These are phyloP conservation scores for Massariosphaeria phaeospora DNA, from an alignment of 495 filamentous ascomycete species.

Conservation along the genomic window DNA sequence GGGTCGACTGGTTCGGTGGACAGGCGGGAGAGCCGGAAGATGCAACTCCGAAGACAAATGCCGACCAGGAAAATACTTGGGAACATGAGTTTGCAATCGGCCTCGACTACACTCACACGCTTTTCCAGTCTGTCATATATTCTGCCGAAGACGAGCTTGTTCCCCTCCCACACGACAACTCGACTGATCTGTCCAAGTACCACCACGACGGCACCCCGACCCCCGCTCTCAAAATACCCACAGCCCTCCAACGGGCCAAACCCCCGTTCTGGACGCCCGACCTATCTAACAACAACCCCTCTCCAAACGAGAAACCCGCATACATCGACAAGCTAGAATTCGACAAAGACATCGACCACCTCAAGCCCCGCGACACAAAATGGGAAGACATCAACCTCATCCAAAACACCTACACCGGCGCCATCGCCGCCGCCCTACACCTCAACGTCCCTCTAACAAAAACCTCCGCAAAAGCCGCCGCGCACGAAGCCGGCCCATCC, in stretches of 20 bases:
- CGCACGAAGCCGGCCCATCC: background rate
- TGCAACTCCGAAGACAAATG: background rate
- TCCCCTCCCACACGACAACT: constrained; percentile 21
- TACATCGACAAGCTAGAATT: constrained; percentile 15
- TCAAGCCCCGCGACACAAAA: constrained; percentile 18
- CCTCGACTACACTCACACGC: constrained; percentile 32
- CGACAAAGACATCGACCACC: constrained; percentile 19
- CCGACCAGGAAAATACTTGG: background rate
- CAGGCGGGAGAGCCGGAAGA: background rate
- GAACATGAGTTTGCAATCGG: constrained; percentile 32
- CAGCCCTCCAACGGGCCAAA: constrained; percentile 10
- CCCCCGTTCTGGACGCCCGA: constrained; percentile 28
- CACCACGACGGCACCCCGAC: constrained; percentile 21
- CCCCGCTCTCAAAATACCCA: constrained; percentile 16
- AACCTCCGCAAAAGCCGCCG: background rate
- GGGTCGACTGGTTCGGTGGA: constrained; percentile 42
- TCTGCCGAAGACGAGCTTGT: constrained; percentile 24
- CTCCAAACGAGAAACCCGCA: constrained; percentile 17
- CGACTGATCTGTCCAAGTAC: constrained; percentile 12
- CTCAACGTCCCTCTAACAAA: constrained; percentile 1
- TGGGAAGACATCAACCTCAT: constrained; percentile 21
- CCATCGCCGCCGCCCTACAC: constrained; percentile 24
- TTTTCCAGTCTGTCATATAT: constrained; percentile 39
- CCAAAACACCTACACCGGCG: constrained; percentile 28
- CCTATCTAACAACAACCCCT: constrained; percentile 8